Conservation (phyloP, 2,329 filamentous ascomycete genomes). For the Colletotrichum agaves region DNA sequence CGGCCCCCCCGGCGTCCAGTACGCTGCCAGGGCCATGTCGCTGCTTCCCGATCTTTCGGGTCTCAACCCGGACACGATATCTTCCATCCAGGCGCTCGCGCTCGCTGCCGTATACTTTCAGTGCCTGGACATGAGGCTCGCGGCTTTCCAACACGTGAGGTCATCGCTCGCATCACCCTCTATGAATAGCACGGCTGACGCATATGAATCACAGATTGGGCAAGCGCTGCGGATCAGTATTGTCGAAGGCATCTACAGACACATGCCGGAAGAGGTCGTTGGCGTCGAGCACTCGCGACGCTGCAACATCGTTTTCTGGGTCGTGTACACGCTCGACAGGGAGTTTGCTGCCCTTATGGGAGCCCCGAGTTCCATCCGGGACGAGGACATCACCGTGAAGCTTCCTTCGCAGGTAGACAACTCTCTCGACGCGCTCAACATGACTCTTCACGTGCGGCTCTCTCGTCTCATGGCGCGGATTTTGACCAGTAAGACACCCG, state of each 20-base stretch:
- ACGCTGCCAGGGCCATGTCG: conserved; percentile 51
- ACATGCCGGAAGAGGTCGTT: conserved; percentile 37
- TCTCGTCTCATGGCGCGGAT: conserved; percentile 38
- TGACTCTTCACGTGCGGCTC: conserved; percentile 36
- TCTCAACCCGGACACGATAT: conserved; percentile 44
- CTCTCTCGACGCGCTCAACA: conserved; percentile 36
- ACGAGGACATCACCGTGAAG: conserved; percentile 38
- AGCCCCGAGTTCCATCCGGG: conserved; percentile 36
- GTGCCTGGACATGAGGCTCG: conserved; percentile 52
- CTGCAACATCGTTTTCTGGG: conserved; percentile 39
- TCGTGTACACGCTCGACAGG: conserved; percentile 35
- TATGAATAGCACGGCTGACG: background rate
- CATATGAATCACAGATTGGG: conserved; percentile 41
- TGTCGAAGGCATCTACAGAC: conserved; percentile 42
- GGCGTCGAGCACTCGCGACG: conserved; percentile 33
- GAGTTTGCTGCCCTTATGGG: conserved; percentile 37
- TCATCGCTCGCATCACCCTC: conserved; percentile 40
- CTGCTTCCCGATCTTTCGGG: conserved; percentile 50
- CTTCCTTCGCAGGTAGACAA: conserved; percentile 31
- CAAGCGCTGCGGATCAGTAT: conserved; percentile 48
- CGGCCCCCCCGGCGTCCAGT: conserved; percentile 50
- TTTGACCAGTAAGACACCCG: conserved; percentile 21
- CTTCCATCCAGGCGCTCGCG: conserved; percentile 47
- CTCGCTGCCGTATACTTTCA: conserved; percentile 52
- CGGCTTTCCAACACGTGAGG: conserved; percentile 52